Evolutionary conservation across 1,284 basidiomycete species (phyloP), one percentile per base, ranked within the genome.

Genomic region (Sporisorium scitamineum): DNA sequence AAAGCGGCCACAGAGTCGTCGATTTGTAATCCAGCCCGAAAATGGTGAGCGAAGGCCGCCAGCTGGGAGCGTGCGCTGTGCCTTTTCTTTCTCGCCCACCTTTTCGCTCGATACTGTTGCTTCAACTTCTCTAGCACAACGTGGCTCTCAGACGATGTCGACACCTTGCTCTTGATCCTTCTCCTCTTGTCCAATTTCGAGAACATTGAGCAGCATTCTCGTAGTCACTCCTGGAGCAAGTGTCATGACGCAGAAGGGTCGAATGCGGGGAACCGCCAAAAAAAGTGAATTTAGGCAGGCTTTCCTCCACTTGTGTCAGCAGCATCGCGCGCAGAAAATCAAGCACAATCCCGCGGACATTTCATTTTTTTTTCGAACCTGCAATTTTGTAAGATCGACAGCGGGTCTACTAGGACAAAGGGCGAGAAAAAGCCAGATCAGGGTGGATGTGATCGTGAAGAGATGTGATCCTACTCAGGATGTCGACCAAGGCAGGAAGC

Each of bases 21-120:
- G 68, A 70, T 70, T 70, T 70, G 68, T 70, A 70, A 70, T 70
- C 52, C 66, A 31, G 37, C 8, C n/a, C 10, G 20, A 14, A 37
- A 45, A 60, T 52, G 14, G 31, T 51, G 50, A 55, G 45, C 32
- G 58, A 26, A 34, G 50, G 51, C 58, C 18, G 50, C 31, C 39
- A 52, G 48, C 39, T 27, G 22, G 24, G 6, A 31, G 34, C 57
- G 27, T 44, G 54, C 41, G 26, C 5, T n/a, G n/a, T 20, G 9
- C 14, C 10, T 20, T 42, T 20, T 42, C 10, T 3, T 3, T 20
- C 39, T 20, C 39, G 9, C 39, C 8, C 39, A 42, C 39, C 10
- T 42, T 22, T n/a, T 37, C 44, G 3, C 16, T 48, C 2, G 47
- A 48, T 8, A 20, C 10, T 1, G 8, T 24, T 10, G 4, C 10